Base-by-base conservation (phyloP, 495 filamentous ascomycete genomes). In the Bacidia rubella region DNA sequence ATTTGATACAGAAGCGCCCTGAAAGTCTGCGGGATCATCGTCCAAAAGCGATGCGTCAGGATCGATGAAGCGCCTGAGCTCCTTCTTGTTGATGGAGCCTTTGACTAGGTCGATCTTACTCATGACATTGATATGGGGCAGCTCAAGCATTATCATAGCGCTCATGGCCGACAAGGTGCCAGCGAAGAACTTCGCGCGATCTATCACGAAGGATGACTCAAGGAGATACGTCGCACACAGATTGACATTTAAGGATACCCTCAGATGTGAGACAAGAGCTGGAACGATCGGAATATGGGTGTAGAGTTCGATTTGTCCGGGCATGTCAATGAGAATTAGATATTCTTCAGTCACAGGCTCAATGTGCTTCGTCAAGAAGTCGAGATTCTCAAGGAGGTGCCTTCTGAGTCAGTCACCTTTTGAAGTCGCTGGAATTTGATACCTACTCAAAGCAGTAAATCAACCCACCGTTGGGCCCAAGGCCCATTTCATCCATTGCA, bases 301-400 rank as follows among this genome's bases (percentile, higher is more conserved):
- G 71, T 97, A 98, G 25, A 98, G 85, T 68, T 98, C 92, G 67
- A 98, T 96, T 68, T 98, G 92, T 48, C 92, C 92, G 0, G 92
- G 92, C 85, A 96, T 95, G 67, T 98, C 92, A 72, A 98, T 87
- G 47, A 98, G 83, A 62, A 95, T 92, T 40, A 98, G 73, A 66
- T 93, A 95, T 61, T 98, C 92, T 57, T 98, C 92, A 3, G 85
- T 87, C 12, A 95, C 73, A 39, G 83, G 78, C 54, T 95, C 89
- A 17, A 98, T 80, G 0, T 81, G 75, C 47, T 94, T 86, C 40
- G 86, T 87, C 32, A 98, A 72, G 72, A 94, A 98, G 64, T 95
- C 90, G 55, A 97, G 81, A 63, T 98, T 95, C 65, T 97, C 85
- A 60, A 96, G 82, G 12, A 98, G 78, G 68, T 84, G 87, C 58